Conservation (phyloP, 495 filamentous ascomycete species). For the Aspergillus affinis region DNA sequence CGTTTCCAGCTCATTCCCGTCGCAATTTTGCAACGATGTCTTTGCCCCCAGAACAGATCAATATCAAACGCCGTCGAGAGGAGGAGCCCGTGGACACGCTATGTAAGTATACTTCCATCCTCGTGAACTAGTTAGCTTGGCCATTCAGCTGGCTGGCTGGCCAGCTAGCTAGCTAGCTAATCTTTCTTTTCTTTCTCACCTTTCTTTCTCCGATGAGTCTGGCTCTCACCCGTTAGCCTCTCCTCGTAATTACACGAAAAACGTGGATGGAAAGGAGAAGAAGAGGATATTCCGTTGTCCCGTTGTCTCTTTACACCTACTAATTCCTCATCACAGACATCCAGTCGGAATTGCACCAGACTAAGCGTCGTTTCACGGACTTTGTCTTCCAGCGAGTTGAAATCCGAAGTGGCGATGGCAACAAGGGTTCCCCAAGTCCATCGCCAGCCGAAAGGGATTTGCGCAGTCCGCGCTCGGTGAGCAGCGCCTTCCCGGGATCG, state of each 20-base stretch:
- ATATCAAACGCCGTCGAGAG: constrained; percentile 56
- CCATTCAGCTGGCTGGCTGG: constrained; percentile 13
- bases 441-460: constrained; percentile 28
- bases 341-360: constrained; percentile 45
- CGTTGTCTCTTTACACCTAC: not conserved
- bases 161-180: constrained; percentile 18
- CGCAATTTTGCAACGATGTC: constrained; percentile 28
- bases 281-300: not conserved
- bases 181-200: not conserved
- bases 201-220: not conserved
- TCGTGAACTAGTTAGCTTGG: constrained; percentile 1
- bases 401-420: constrained; percentile 19
- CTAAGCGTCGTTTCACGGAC: constrained; percentile 51
- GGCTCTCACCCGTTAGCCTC: not conserved
- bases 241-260: not conserved
- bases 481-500: constrained; percentile 29
- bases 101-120: constrained; percentile 40
- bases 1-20: not conserved
- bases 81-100: constrained; percentile 57
- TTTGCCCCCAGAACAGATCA: constrained; percentile 53
- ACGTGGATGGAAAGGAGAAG: not conserved
- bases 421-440: constrained; percentile 16
- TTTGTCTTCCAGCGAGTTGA: constrained; percentile 48
- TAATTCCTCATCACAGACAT: constrained; percentile 36
- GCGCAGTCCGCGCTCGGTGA: constrained; percentile 43